Evolutionary conservation across 23 red algal species (phyloP), one percentile per base, ranked within the genome.

Genomic region (Gracilaria vermiculophylla): DNA sequence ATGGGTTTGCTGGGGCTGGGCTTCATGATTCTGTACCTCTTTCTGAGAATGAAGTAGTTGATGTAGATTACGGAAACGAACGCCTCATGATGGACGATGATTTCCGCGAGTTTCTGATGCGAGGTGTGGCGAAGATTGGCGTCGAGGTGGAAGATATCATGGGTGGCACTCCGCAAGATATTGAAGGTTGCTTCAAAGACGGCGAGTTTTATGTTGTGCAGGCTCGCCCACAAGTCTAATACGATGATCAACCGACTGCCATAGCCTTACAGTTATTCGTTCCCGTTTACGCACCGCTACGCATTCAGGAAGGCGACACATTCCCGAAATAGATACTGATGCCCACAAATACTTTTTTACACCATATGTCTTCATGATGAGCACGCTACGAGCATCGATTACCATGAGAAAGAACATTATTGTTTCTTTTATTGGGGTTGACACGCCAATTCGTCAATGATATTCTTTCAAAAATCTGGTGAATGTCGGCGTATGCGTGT

Each of bases 201-300:
- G 95, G 90, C 19, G 45, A 83, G 12, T 83, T 91, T 33, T 94
- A 93, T 57, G 87, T 97, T 47, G 95, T 97, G 23, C 90, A 97
- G 75, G 48, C 89, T 28, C 85, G 95, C 34, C 84, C 90, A 53
- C 95, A 97, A 90, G 84, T 97, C 43, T 97, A 77, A 75, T 73
- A 45, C 10, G 67, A 73, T 16, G 19, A 47, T 47, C 6, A 37
- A 40, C 15, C 5, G 37, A 32, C 6, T 47, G 37, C 8, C 8
- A 10, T 73, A 0, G 3, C 3, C 19, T 69, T 69, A 17, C 40
- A n/a, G 64, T 69, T 39, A 15, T 69, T 69, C 34, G 64, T 69
- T 69, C 34, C 11, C 33, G 33, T n/a, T n/a, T n/a, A n/a, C n/a
- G n/a, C n/a, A n/a, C n/a, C n/a, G n/a, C n/a, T n/a, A n/a, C n/a